Conservation (phyloP, 805 yeast species). For the Candida sphagnicola region DNA sequence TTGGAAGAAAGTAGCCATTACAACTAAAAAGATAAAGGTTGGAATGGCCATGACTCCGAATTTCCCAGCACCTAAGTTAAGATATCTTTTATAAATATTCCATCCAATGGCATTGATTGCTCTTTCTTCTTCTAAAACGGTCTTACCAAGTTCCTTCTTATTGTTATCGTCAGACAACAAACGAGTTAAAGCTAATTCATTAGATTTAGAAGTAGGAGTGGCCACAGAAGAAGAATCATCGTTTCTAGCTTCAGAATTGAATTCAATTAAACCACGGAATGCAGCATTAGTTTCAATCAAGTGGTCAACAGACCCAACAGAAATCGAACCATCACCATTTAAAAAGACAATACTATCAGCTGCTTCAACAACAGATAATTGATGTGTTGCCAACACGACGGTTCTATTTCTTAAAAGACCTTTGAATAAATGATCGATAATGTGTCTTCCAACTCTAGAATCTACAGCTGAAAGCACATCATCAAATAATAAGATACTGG, state of each 20-base stretch:
- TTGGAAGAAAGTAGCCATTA: slow-evolving; percentile 36
- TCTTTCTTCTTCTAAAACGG: slow-evolving; percentile 32
- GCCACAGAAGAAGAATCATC: slow-evolving; percentile 3
- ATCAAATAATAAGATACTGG: slow-evolving; percentile 33
- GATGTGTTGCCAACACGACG: slow-evolving; percentile 40
- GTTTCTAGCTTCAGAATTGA: slow-evolving; percentile 21
- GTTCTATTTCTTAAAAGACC: slow-evolving; percentile 32
- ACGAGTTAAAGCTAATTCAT: background rate
- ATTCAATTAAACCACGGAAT: slow-evolving; percentile 51
- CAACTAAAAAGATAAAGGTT: slow-evolving; percentile 26
- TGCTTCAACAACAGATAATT: slow-evolving; percentile 32
- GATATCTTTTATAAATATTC: slow-evolving; percentile 35
- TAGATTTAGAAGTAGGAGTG: background rate
- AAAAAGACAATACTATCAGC: slow-evolving; percentile 38
- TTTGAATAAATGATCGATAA: slow-evolving; percentile 30
- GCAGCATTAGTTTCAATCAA: slow-evolving; percentile 33
- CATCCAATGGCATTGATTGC: slow-evolving; percentile 37
- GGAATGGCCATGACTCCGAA: slow-evolving; percentile 33
- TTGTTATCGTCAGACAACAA: slow-evolving; percentile 2
- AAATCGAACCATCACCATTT: slow-evolving; percentile 40
- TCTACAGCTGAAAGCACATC: slow-evolving; percentile 45
- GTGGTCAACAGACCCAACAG: slow-evolving; percentile 32
- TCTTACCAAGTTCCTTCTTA: slow-evolving; percentile 20
- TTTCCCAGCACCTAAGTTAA: slow-evolving; percentile 34
- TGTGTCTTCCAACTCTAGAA: slow-evolving; percentile 40